These are phyloP conservation scores for Picea mariana DNA, from an alignment of 83 land plant genomes.

Conservation along the genomic window DNA sequence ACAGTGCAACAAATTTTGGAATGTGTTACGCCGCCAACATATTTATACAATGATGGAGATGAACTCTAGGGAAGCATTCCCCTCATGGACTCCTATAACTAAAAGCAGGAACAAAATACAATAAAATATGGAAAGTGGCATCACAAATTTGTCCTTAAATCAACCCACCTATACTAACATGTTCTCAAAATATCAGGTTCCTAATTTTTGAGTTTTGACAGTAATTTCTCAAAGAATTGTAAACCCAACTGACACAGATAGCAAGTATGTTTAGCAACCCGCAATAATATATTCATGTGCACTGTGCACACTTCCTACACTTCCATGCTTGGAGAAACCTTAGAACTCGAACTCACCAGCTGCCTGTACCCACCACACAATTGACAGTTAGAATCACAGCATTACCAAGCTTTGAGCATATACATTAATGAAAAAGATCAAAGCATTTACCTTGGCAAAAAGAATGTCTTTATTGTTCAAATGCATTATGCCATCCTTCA, in stretches of 20 bases:
- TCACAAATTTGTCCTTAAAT: conserved; percentile 5
- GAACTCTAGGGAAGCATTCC: background rate
- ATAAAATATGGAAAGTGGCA: background rate
- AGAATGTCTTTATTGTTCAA: conserved; percentile 85
- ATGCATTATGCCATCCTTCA: conserved; percentile 98
- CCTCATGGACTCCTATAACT: background rate
- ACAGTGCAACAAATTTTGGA: conserved; percentile 10
- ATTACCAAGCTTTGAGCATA: background rate
- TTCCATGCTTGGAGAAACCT: background rate
- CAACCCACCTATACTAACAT: conserved; percentile 1
- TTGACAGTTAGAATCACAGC: conserved; percentile 4
- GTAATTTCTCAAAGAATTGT: conserved; percentile 7
- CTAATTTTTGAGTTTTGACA: conserved; percentile 13
- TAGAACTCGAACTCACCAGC: conserved; percentile 67
- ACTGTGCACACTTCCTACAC: too few relatives aligned
- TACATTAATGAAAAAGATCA: background rate
- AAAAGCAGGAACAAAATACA: conserved; percentile 6
- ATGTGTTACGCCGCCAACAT: conserved; percentile 7
- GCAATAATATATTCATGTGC: too few relatives aligned
- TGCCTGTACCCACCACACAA: conserved; percentile 41
- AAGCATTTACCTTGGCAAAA: conserved; percentile 78
- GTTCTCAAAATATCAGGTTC: background rate
- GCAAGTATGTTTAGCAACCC: too few relatives aligned
- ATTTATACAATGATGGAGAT: conserved; percentile 11
- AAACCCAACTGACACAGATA: too few relatives aligned